A percentile compares a stretch with the other conserved stretches of the same genome.
Conservation (phyloP, 164 flowering plant species). For the Vitis vinifera region DNA sequence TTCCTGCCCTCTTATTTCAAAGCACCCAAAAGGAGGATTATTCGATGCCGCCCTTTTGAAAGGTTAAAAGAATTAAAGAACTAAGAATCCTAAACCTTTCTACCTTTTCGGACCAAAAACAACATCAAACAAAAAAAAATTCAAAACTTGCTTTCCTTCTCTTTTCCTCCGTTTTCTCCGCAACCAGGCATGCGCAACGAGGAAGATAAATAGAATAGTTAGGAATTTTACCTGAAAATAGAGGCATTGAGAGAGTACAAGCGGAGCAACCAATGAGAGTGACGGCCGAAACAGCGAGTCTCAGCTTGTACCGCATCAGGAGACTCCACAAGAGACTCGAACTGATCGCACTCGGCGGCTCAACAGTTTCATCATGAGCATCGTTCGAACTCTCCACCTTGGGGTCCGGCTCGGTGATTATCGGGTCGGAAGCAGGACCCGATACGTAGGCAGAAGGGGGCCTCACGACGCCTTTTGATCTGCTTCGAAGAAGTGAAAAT, state of each 20-base stretch:
- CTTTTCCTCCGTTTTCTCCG: neutral
- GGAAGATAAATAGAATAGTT: neutral
- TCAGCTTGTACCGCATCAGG: conserved; percentile 54
- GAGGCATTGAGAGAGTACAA: conserved; percentile 89
- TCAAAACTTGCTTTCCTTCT: neutral
- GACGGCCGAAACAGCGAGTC: conserved; percentile 45
- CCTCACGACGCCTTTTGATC: neutral
- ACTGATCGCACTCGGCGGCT: conserved; percentile 33
- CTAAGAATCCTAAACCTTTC: too few relatives aligned
- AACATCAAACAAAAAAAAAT: too few relatives aligned
- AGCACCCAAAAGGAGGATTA: too few relatives aligned
- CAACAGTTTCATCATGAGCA: conserved; percentile 2
- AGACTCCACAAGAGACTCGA: conserved; percentile 68
- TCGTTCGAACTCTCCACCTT: conserved; percentile 26
- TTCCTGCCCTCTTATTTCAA: neutral
- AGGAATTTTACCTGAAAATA: conserved; percentile 55
- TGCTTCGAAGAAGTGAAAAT: neutral
- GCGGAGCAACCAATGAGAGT: conserved; percentile 65
- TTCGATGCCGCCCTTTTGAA: too few relatives aligned
- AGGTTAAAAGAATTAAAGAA: too few relatives aligned
- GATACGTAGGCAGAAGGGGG: conserved; percentile 50
- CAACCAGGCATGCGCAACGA: conserved; percentile 3
- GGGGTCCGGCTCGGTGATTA: conserved; percentile 39
- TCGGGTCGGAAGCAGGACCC: conserved; percentile 76
- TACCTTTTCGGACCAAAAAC: too few relatives aligned